Conservation (phyloP, 768 basidiomycete species). For the Mycena amicta region DNA sequence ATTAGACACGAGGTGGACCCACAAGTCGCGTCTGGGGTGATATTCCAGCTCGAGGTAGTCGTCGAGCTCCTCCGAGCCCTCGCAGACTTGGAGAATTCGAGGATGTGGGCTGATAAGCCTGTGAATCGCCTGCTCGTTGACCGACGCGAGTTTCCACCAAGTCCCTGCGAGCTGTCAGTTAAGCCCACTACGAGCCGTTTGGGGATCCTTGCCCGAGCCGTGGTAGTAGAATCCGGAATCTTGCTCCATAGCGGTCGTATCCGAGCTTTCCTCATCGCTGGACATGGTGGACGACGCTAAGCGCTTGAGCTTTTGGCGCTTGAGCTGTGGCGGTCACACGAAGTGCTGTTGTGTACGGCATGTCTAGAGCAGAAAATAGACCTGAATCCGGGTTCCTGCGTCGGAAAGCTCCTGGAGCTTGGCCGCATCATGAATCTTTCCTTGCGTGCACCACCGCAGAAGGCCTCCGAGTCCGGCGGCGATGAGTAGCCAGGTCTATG, state of each 20-base stretch:
- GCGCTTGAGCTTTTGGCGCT: background rate
- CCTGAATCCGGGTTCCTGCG: background rate
- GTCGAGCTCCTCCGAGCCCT: background rate
- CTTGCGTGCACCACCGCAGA: too few species aligned
- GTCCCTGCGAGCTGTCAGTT: constrained; percentile 1
- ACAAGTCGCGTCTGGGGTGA: constrained; percentile 8
- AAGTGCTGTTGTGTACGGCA: background rate
- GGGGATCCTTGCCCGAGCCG: background rate
- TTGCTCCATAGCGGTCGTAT: background rate
- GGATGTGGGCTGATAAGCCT: background rate
- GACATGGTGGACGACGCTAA: background rate
- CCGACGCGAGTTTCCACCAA: constrained; percentile 5
- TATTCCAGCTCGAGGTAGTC: constrained; percentile 1
- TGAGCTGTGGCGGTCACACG: background rate
- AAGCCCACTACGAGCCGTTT: background rate
- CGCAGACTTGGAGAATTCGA: constrained; percentile 6
- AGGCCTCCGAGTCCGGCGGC: too few species aligned
- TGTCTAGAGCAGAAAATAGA: background rate
- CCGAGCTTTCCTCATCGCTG: background rate
- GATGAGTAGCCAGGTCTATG: too few species aligned
- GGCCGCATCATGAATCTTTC: too few species aligned
- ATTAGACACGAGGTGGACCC: constrained; percentile 4
- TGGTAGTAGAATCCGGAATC: background rate
- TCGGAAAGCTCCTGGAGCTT: too few species aligned
- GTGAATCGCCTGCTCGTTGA: constrained; percentile 1